Percentiles rank a stretch among this genome's conserved stretches.
Evolutionary conservation across 768 basidiomycete species (phyloP).

Genomic region (Hygrophorus russula): DNA sequence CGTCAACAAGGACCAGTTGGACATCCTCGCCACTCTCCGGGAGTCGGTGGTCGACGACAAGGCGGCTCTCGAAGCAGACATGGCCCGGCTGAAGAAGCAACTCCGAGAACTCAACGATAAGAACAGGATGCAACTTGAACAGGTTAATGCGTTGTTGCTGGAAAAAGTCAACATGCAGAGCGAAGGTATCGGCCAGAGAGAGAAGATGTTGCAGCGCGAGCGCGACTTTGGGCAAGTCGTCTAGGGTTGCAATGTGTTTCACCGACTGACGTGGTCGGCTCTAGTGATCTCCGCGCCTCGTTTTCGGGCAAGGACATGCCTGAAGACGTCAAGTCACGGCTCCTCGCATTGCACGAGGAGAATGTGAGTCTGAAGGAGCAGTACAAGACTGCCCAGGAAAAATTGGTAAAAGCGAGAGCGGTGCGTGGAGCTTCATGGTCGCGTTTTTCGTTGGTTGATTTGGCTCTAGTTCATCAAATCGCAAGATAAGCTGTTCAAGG

Average conservation of each 20-base stretch:
- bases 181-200: conserved; percentile 83
- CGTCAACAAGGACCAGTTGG: conserved; percentile 88
- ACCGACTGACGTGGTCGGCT: conserved; percentile 1
- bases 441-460: background rate
- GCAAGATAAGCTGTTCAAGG: conserved; percentile 83
- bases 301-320: conserved; percentile 72
- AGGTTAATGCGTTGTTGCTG: conserved; percentile 71
- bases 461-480: conserved; percentile 72
- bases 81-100: conserved; percentile 50
- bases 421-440: conserved; percentile 25
- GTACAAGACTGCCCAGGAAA: conserved; percentile 59
- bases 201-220: conserved; percentile 78
- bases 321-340: conserved; percentile 66
- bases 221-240: conserved; percentile 62
- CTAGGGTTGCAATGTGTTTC: conserved; percentile 2
- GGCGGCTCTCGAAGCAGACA: conserved; percentile 56
- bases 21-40: conserved; percentile 75
- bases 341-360: conserved; percentile 71
- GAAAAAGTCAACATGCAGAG: conserved; percentile 89
- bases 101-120: conserved; percentile 69
- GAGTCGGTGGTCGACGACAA: conserved; percentile 89
- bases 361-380: conserved; percentile 62
- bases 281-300: conserved; percentile 66
- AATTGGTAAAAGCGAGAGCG: conserved; percentile 68
- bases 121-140: conserved; percentile 85